Evolutionary conservation across 805 yeast genomes (phyloP), one percentile per base, ranked within the genome.

Genomic region (Dipodascus albidus): DNA sequence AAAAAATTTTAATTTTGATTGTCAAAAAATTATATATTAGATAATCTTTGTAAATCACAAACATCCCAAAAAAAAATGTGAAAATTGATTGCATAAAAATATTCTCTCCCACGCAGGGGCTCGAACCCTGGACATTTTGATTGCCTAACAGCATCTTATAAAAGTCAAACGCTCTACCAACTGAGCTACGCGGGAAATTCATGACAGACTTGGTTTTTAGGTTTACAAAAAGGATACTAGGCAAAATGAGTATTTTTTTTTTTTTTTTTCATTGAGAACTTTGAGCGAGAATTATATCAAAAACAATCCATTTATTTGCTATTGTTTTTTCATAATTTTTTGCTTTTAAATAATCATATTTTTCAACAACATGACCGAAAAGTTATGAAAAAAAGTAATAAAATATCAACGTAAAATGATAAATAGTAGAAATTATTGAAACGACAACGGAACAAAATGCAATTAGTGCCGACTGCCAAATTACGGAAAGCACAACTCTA

Each of bases 81-180:
- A n/a, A n/a, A n/a, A n/a, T n/a, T n/a, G n/a, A n/a, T n/a, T n/a
- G 33, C 6, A 27, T 27, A 27, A 41, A 41, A 41, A 41, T 9
- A 41, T 41, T 9, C 8, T 57, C 76, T 72, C 76, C 76, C 70
- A 63, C 70, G 72, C 75, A 72, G 77, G 77, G 77, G 77, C 77
- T 73, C 74, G 77, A 73, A 73, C 77, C 77, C 77, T 72, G 75
- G 76, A 73, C 77, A 71, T 73, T 74, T 73, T 74, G 75, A 75
- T 72, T 68, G 68, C 64, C 70, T 67, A 17, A 4, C 4, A 4
- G 47, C 6, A 11, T 6, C 11, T 66, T 74, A 65, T 74, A 74
- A 74, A 74, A 74, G 78, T 77, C 78, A 77, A 74, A 74, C 78
- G 78, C 78, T 74, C 78, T 74, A 74, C 78, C 78, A 74, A 74